These are phyloP conservation scores for Cutaneotrichosporon dermatis DNA, from an alignment of 1,284 basidiomycete genomes.

Conservation along the genomic window DNA sequence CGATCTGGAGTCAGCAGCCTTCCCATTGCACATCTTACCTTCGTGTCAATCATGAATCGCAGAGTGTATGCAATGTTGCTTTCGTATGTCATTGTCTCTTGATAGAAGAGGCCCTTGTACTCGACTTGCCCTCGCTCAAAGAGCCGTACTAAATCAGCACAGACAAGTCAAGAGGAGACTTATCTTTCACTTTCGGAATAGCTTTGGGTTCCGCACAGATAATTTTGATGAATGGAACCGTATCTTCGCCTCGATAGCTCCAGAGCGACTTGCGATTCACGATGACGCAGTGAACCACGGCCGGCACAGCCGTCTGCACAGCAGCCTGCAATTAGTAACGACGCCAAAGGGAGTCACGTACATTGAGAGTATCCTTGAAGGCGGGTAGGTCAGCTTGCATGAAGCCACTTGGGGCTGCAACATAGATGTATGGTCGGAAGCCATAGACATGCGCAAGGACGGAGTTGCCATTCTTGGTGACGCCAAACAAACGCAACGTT, in stretches of 20 bases:
- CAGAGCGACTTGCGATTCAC: conserved; percentile 69
- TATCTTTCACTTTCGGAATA: conserved; percentile 83
- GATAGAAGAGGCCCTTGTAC: conserved; percentile 66
- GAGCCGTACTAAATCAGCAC: conserved; percentile 57
- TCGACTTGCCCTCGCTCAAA: conserved; percentile 79
- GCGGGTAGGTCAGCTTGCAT: conserved; percentile 60
- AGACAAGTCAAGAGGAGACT: conserved; percentile 51
- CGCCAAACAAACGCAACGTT: conserved; percentile 75
- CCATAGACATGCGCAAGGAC: conserved; percentile 74
- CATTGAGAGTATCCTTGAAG: conserved; percentile 71
- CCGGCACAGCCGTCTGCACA: conserved; percentile 38
- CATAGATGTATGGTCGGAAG: conserved; percentile 87
- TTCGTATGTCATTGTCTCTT: conserved; percentile 68
- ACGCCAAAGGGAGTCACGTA: conserved; percentile 47
- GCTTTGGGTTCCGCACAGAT: conserved; percentile 65
- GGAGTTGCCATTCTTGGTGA: conserved; percentile 81
- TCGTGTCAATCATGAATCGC: conserved; percentile 93
- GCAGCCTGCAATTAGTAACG: conserved; percentile 18
- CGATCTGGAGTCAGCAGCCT: conserved; percentile 56
- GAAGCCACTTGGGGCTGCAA: conserved; percentile 79
- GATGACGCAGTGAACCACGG: conserved; percentile 60
- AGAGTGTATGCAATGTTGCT: conserved; percentile 85
- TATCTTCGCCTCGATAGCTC: conserved; percentile 80
- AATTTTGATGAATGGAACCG: conserved; percentile 75
- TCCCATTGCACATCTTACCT: conserved; percentile 53